Evolutionary conservation across 352 stramenopile species (phyloP), one percentile per base, ranked within the genome.

Genomic region (Phytophthora tubulina): DNA sequence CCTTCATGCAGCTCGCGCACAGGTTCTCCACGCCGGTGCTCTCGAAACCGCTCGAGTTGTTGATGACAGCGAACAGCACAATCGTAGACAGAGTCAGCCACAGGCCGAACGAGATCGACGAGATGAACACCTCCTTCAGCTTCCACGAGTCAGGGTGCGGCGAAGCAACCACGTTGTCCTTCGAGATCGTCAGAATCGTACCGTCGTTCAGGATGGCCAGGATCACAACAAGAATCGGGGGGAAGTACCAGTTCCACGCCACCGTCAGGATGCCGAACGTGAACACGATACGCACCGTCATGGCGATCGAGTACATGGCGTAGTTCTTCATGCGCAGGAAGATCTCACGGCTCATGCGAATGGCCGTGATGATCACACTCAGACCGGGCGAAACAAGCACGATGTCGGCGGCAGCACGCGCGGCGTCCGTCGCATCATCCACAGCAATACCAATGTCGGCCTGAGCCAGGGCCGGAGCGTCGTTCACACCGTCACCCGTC

Each of bases 261-360:
- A 97, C 95, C 35, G 91, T 94, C 61, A 97, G 59, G 17, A 93
- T 88, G 39, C 90, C 93, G 52, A 98, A 91, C 59, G 85, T 95
- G 72, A 97, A 86, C 50, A 97, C 90, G 48, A 98, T 88, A 78
- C 93, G 86, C 10, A 96, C 78, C 32, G 89, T 97, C 78, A 95
- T 95, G 42, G 90, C 93, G 27, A 97, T 94, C 48, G 90, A 88
- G 81, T 98, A 98, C 75, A 97, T 89, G 36, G 94, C 91, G 78
- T 98, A 97, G 64, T 89, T 91, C 79, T 98, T 98, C 82, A 98
- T 96, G 50, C 91, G 84, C 57, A 92, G 72, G 82, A 98, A 98
- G 53, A 97, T 98, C 61, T 95, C 81, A 61, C 91, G 83, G 41
- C 75, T 90, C 79, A 96, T 92, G 56, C 93, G 79, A 41, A 98